phyloP scores from a whole-genome alignment of 2,329 filamentous ascomycete genomes.

The Trichoderma aggressivum region DNA sequence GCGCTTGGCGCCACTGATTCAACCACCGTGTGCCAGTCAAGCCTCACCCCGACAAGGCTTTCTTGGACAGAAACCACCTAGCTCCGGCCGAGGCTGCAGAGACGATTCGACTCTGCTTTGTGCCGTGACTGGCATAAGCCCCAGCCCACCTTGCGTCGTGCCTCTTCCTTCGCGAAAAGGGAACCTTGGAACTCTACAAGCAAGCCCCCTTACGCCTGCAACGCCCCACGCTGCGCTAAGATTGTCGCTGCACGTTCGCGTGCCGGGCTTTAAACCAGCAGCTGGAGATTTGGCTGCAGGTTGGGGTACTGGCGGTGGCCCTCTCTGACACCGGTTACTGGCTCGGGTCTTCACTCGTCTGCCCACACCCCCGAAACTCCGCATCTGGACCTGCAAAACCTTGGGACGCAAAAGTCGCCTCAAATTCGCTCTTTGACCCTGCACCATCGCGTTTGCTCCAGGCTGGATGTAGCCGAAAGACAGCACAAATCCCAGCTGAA shows the following conservation, averaged over 20 bases:
- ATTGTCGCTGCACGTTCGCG: slow-evolving; percentile 19
- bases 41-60: neutral
- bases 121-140: neutral
- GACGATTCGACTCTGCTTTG: neutral
- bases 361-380: slow-evolving; percentile 15
- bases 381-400: slow-evolving; percentile 15
- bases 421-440: slow-evolving; percentile 23
- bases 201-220: slow-evolving; percentile 9
- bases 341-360: neutral
- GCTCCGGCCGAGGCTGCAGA: slow-evolving; percentile 3
- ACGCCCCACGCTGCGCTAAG: slow-evolving; percentile 10
- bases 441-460: slow-evolving; percentile 17
- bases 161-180: neutral
- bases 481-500: neutral
- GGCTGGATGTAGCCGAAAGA: neutral
- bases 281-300: slow-evolving; percentile 14
- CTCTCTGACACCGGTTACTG: neutral
- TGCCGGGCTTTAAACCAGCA: slow-evolving; percentile 10
- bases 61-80: neutral
- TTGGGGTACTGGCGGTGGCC: slow-evolving; percentile 12
- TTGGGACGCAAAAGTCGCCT: slow-evolving; percentile 13
- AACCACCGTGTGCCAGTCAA: neutral
- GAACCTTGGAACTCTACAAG: slow-evolving; percentile 4
- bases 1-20: neutral
- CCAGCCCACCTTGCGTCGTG: neutral